Base-by-base conservation (phyloP, 768 basidiomycete species). In the Lenzites betulinus region DNA sequence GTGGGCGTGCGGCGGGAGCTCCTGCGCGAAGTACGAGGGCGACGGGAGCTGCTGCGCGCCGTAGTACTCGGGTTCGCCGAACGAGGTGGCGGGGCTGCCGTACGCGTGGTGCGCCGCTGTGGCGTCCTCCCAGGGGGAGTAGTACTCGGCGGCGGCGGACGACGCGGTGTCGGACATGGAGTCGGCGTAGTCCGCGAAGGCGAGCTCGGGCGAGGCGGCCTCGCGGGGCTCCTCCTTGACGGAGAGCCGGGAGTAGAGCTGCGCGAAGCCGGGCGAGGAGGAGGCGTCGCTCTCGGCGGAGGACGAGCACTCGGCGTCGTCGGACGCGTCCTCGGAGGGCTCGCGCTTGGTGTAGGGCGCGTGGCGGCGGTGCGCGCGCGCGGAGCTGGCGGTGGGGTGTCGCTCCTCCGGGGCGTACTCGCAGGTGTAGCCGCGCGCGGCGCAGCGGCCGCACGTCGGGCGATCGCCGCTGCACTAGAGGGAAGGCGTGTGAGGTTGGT, bases 401-500 rank as follows among this genome's bases (percentile, higher is more conserved):
- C 60, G 54, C 44, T 57, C 57, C 25, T 62, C 64, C 2, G 75
- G 74, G 20, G 59, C 68, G 53, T 77, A 77, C 46, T 71, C 67
- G 60, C 76, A 77, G 12, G 55, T 11, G 60, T 72, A 69, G 20
- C 75, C 76, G 13, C 74, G 72, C n/a, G 68, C 62, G 1, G 67
- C 20, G 55, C 76, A 77, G 26, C 76, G 75, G 25, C 60, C 60
- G 64, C 76, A 77, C 1, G 74, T 58, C 18, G 76, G 76, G 5
- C 72, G 73, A 42, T 64, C 64, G 13, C 76, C 76, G 28, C 71
- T 73, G 66, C 76, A 77, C 76, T 77, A 58, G 28, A 28, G 22
- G 8, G 12, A 23, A 28, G 46, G 26, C 26, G 20, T 16, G 15
- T 22, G 20, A 26, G 43, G 63, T 11, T 62, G 62, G 33, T 39